Percentiles rank a stretch among this genome's conserved stretches.
These are phyloP conservation scores for Acephala macrosclerotiorum DNA, from an alignment of 2,329 filamentous ascomycete species.

Conservation along the genomic window DNA sequence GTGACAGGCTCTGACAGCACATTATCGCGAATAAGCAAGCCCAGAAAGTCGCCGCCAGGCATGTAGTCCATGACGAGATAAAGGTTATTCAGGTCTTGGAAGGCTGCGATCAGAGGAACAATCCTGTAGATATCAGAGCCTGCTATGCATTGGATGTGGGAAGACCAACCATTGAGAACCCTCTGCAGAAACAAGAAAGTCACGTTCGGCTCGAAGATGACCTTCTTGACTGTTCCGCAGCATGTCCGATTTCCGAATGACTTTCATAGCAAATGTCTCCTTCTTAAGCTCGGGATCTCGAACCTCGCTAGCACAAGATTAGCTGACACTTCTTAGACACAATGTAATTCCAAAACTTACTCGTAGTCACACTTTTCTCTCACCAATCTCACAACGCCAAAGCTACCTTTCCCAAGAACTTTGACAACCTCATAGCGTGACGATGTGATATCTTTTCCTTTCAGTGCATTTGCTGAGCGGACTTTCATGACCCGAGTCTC, in stretches of 20 bases:
- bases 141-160: not conserved
- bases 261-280: slow-evolving; percentile 93
- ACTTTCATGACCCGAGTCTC: slow-evolving; percentile 75
- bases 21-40: slow-evolving; percentile 84
- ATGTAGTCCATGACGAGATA: slow-evolving; percentile 99
- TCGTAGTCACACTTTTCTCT: slow-evolving; percentile 60
- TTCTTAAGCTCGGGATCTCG: slow-evolving; percentile 30
- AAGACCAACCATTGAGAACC: slow-evolving; percentile 75
- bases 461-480: slow-evolving; percentile 51
- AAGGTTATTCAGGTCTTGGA: slow-evolving; percentile 83
- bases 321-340: not conserved
- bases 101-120: slow-evolving; percentile 85
- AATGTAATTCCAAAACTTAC: slow-evolving; percentile 20
- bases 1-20: slow-evolving; percentile 80
- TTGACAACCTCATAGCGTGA: slow-evolving; percentile 83
- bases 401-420: slow-evolving; percentile 90
- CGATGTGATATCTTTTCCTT: slow-evolving; percentile 55
- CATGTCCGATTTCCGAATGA: slow-evolving; percentile 95
- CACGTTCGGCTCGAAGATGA: slow-evolving; percentile 87
- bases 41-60: slow-evolving; percentile 94
- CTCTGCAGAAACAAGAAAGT: slow-evolving; percentile 89
- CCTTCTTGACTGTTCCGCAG: slow-evolving; percentile 90
- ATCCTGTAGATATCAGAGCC: slow-evolving; percentile 60
- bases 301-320: not conserved
- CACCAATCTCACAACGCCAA: slow-evolving; percentile 89